A percentile compares a stretch with the other conserved stretches of the same genome.
Evolutionary conservation across 768 basidiomycete species (phyloP).

Genomic region (Trametes gibbosa): DNA sequence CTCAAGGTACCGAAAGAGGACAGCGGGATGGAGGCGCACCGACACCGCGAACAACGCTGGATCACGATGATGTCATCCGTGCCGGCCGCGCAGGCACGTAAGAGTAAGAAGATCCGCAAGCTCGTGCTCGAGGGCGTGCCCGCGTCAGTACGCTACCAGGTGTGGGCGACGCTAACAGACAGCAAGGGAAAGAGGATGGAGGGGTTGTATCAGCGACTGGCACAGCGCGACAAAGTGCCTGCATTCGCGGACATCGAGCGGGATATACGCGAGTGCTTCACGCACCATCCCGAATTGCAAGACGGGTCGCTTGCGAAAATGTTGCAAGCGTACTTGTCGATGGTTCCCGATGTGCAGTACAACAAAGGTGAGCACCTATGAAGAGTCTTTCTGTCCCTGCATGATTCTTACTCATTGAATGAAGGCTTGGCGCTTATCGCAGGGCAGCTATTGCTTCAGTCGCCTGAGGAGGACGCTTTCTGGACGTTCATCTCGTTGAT

Average conservation of each 20-base stretch:
- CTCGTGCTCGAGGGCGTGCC: constrained; percentile 76
- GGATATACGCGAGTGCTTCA: constrained; percentile 55
- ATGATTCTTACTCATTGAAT: neutral
- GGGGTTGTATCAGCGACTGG: constrained; percentile 64
- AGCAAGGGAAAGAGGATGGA: constrained; percentile 68
- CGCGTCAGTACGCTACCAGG: constrained; percentile 77
- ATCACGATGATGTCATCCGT: constrained; percentile 57
- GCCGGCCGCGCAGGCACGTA: constrained; percentile 61
- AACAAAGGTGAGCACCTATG: constrained; percentile 44
- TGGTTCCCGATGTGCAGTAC: constrained; percentile 84
- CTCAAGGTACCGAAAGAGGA: neutral
- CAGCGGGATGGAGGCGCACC: constrained; percentile 52
- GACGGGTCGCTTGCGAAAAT: constrained; percentile 51
- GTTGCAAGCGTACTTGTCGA: constrained; percentile 70
- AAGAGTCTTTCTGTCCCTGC: neutral
- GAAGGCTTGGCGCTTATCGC: constrained; percentile 68
- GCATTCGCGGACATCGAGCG: constrained; percentile 53
- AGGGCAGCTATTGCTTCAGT: constrained; percentile 67
- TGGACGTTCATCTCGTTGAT: constrained; percentile 89
- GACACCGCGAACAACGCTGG: constrained; percentile 78
- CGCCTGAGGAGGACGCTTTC: constrained; percentile 87
- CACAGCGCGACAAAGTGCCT: constrained; percentile 51
- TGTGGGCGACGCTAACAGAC: constrained; percentile 81
- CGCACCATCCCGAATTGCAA: constrained; percentile 56
- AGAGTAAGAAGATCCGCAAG: constrained; percentile 77